Percentiles rank a stretch among this genome's conserved stretches.
Evolutionary conservation across 306 rosid genomes (phyloP).

Genomic region (Macrotyloma uniflorum): DNA sequence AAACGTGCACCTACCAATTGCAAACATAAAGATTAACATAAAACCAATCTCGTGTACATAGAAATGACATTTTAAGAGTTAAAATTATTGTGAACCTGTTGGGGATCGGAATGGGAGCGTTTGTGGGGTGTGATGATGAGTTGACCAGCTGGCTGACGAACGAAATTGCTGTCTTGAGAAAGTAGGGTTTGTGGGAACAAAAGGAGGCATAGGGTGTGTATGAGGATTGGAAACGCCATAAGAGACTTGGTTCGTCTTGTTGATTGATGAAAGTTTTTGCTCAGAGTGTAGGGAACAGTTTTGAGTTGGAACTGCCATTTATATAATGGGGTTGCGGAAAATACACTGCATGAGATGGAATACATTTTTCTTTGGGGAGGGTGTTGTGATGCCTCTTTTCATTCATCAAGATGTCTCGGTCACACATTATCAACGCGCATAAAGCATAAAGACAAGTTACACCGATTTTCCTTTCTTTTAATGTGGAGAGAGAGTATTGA

Average conservation of each 20-base stretch:
- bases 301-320: not conserved
- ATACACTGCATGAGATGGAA: not conserved
- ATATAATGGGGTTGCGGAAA: conserved; percentile 16
- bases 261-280: not conserved
- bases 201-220: conserved; percentile 34
- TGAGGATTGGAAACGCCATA: conserved; percentile 28
- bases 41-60: not conserved
- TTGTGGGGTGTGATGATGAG: conserved; percentile 42
- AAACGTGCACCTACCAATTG: conserved; percentile 64
- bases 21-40: not conserved
- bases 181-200: conserved; percentile 39
- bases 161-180: conserved; percentile 27
- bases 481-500: too few species aligned
- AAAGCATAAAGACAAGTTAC: too few species aligned
- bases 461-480: too few species aligned
- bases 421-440: too few species aligned
- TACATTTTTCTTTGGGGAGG: not conserved
- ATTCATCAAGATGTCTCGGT: too few species aligned
- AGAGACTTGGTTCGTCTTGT: conserved; percentile 2
- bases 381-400: too few species aligned
- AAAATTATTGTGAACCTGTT: conserved; percentile 41
- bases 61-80: too few species aligned
- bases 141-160: conserved; percentile 48
- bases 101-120: conserved; percentile 46
- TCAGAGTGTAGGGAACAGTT: not conserved